Conservation (phyloP, 768 basidiomycete species). For the Gautieria morchelliformis region DNA sequence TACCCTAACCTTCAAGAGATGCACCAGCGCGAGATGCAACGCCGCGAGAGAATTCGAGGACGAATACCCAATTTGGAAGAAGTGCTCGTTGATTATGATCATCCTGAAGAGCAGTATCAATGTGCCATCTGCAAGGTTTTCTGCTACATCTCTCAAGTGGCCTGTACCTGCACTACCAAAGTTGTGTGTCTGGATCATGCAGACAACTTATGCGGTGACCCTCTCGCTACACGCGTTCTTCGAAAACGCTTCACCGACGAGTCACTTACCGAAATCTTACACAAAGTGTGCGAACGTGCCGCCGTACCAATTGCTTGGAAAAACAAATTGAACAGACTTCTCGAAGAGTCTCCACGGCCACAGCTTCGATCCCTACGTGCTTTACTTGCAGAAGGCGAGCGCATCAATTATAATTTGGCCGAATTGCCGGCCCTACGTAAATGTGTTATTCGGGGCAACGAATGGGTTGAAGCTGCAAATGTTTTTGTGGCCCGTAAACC, state of each 20-base stretch:
- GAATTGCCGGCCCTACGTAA: conserved; percentile 66
- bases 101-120: conserved; percentile 91
- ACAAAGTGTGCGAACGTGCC: conserved; percentile 62
- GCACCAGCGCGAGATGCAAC: conserved; percentile 70
- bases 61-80: conserved; percentile 47
- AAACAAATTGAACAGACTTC: conserved; percentile 51
- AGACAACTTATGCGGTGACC: conserved; percentile 62
- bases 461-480: conserved; percentile 84
- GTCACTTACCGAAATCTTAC: conserved; percentile 58
- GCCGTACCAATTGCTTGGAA: conserved; percentile 69
- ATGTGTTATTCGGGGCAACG: conserved; percentile 72
- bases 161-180: conserved; percentile 66
- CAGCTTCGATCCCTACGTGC: conserved; percentile 68
- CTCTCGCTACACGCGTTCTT: conserved; percentile 46
- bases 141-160: conserved; percentile 90
- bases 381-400: conserved; percentile 82
- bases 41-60: conserved; percentile 53
- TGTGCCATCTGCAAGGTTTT: conserved; percentile 89
- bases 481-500: conserved; percentile 71
- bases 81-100: conserved; percentile 66
- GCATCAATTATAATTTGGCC: conserved; percentile 63
- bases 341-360: conserved; percentile 64
- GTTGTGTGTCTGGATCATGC: conserved; percentile 84
- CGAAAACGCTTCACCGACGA: conserved; percentile 77
- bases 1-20: conserved; percentile 79